phyloP scores from a whole-genome alignment of 768 basidiomycete genomes.

The Trametes cinnabarina region DNA sequence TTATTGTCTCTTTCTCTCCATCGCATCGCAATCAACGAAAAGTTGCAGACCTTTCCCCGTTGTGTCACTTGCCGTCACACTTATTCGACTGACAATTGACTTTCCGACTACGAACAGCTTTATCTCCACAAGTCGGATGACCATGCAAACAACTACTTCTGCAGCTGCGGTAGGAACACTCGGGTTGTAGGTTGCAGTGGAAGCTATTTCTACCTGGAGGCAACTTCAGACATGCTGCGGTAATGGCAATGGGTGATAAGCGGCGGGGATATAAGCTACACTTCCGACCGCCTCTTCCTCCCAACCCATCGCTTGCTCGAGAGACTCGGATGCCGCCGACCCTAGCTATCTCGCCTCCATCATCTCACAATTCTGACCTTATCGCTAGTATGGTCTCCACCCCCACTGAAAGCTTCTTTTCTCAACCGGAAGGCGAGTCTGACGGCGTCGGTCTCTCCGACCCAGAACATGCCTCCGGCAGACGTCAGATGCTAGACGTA shows the following conservation, averaged over 20 bases:
- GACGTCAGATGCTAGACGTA: conserved; percentile 54
- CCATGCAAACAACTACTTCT: not conserved
- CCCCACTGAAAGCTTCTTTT: not conserved
- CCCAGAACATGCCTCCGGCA: conserved; percentile 38
- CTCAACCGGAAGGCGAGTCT: not conserved
- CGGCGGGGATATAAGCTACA: too few relatives aligned
- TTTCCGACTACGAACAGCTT: too few relatives aligned
- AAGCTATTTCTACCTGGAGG: not conserved
- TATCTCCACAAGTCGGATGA: too few relatives aligned
- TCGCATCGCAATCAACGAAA: not conserved
- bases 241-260: too few relatives aligned
- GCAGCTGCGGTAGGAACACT: not conserved
- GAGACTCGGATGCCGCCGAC: too few relatives aligned
- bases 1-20: not conserved
- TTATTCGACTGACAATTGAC: too few relatives aligned
- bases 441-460: conserved; percentile 53
- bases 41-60: too few relatives aligned
- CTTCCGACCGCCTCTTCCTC: too few relatives aligned
- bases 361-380: not conserved
- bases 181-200: not conserved
- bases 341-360: not conserved
- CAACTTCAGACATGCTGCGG: too few relatives aligned
- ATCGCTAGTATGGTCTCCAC: not conserved
- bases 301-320: too few relatives aligned
- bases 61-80: too few relatives aligned